Conservation (phyloP, 352 stramenopile genomes). For the Phytopythium delawarense region DNA sequence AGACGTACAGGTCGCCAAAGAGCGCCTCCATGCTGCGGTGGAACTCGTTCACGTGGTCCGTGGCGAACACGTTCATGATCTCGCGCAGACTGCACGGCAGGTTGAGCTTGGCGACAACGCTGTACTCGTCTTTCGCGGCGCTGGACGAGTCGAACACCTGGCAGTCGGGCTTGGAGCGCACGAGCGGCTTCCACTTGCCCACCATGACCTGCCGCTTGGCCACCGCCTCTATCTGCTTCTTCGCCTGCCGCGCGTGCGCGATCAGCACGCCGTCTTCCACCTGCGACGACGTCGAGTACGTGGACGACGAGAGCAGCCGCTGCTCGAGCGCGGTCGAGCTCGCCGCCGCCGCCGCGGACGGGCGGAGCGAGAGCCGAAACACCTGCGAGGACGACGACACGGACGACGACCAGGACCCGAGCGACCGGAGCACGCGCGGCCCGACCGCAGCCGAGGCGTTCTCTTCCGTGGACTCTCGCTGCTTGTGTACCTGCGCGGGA, state of each 20-base stretch:
- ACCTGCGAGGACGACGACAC: constrained; percentile 4
- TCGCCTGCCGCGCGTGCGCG: constrained; percentile 26
- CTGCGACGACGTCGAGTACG: constrained; percentile 22
- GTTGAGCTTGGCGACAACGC: constrained; percentile 56
- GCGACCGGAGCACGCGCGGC: constrained; percentile 1
- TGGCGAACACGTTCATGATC: constrained; percentile 56
- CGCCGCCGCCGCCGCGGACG: constrained; percentile 1
- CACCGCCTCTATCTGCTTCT: constrained; percentile 37
- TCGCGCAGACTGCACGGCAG: constrained; percentile 51
- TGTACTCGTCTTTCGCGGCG: constrained; percentile 44
- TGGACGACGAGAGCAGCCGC: constrained; percentile 27
- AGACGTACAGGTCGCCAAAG: constrained; percentile 62
- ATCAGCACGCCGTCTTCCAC: constrained; percentile 32
- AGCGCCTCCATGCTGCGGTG: constrained; percentile 61
- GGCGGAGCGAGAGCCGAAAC: background rate
- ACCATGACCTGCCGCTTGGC: constrained; percentile 41
- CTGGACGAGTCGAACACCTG: constrained; percentile 49
- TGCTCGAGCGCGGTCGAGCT: constrained; percentile 19
- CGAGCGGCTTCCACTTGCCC: constrained; percentile 41
- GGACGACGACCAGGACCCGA: constrained; percentile 22
- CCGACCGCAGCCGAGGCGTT: background rate
- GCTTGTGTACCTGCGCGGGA: background rate
- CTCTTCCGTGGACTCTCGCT: background rate
- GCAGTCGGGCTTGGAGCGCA: constrained; percentile 26
- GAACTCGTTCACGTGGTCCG: constrained; percentile 39